Percentiles rank a stretch among this genome's conserved stretches.
These are phyloP conservation scores for Drosera capensis DNA, from an alignment of 148 eudicot genomes.

Conservation along the genomic window DNA sequence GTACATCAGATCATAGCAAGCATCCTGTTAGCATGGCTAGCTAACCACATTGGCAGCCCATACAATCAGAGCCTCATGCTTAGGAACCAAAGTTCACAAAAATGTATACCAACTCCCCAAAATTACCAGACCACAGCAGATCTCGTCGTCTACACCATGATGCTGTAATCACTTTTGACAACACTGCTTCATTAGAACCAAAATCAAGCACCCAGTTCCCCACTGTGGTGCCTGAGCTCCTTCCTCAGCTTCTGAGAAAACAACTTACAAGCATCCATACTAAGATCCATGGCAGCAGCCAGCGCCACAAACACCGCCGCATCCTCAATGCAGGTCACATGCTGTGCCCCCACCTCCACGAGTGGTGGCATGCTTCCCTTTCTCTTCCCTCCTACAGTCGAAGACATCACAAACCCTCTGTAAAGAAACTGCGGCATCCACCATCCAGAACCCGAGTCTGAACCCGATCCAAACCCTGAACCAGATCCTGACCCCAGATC, in stretches of 20 bases:
- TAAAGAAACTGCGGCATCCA: constrained; percentile 53
- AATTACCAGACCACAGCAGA: no score
- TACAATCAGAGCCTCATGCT: no score
- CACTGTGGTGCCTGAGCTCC: constrained; percentile 21
- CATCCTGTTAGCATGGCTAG: no score
- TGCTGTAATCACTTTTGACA: no score
- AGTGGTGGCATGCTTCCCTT: constrained; percentile 25
- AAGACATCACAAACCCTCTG: constrained; percentile 84
- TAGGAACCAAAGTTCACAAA: no score
- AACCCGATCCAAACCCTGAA: constrained; percentile 27
- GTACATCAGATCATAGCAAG: no score
- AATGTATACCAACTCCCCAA: no score
- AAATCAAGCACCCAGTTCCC: neutral
- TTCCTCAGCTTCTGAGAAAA: constrained; percentile 37
- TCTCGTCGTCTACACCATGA: no score
- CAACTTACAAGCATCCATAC: constrained; percentile 48
- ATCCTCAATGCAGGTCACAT: constrained; percentile 50
- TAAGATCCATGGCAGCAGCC: constrained; percentile 50
- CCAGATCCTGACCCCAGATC: constrained; percentile 54
- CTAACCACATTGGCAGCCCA: no score
- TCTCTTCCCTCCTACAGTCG: constrained; percentile 51
- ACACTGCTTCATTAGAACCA: no score
- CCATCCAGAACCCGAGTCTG: constrained; percentile 4
- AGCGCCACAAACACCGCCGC: constrained; percentile 56
- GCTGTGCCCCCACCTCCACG: constrained; percentile 56